Evolutionary conservation across 306 rosid genomes (phyloP).

Genomic region (Castanea sativa): DNA sequence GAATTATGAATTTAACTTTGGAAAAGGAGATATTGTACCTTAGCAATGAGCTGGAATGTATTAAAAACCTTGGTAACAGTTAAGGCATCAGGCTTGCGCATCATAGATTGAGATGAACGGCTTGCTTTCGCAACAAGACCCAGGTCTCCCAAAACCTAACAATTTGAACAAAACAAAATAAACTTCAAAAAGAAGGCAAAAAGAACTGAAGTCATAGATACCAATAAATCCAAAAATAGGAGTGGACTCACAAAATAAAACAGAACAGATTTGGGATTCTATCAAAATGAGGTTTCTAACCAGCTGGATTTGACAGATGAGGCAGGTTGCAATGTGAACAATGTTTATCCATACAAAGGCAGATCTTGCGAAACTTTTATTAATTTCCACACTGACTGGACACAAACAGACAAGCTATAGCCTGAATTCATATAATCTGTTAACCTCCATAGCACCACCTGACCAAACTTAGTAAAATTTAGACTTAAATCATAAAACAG

Average conservation of each 20-base stretch:
- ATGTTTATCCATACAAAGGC: neutral
- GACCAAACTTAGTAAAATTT: neutral
- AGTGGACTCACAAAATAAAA: neutral
- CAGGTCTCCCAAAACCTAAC: conserved; percentile 73
- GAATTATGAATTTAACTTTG: too few species aligned
- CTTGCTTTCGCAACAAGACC: conserved; percentile 81
- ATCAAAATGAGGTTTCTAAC: neutral
- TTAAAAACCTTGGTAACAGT: conserved; percentile 75
- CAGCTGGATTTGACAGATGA: neutral
- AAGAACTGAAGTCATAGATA: neutral
- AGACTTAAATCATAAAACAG: neutral
- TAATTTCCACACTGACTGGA: neutral
- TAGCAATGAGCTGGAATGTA: conserved; percentile 71
- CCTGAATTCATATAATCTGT: neutral
- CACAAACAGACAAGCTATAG: neutral
- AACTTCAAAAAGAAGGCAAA: neutral
- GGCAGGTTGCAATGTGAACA: neutral
- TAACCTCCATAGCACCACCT: neutral
- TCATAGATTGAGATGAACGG: conserved; percentile 80
- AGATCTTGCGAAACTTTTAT: neutral
- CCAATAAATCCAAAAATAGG: neutral
- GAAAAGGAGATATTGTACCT: conserved; percentile 41
- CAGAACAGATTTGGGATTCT: neutral
- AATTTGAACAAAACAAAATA: conserved; percentile 15
- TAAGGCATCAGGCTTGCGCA: conserved; percentile 78